A percentile compares a stretch with the other conserved stretches of the same genome.
These are phyloP conservation scores for Globisporangium solare DNA, from an alignment of 352 stramenopile species.

Conservation along the genomic window DNA sequence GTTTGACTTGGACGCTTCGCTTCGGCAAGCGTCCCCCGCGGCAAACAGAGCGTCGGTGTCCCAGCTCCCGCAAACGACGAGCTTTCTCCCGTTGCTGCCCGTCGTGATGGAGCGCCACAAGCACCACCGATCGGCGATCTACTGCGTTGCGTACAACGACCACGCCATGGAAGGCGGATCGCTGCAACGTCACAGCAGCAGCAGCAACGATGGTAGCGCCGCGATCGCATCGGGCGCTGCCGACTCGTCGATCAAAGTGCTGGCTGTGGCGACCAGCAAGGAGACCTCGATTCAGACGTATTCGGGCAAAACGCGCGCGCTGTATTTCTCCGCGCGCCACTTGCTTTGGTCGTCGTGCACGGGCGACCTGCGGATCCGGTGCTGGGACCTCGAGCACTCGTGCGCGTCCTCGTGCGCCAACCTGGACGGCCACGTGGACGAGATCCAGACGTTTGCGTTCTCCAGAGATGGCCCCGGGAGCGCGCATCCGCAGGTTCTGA, in stretches of 20 bases:
- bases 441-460: constrained; percentile 54
- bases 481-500: constrained; percentile 23
- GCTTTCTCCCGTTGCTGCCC: constrained; percentile 44
- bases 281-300: constrained; percentile 32
- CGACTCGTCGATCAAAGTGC: constrained; percentile 55
- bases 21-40: not conserved
- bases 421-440: constrained; percentile 59
- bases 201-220: not conserved
- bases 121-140: constrained; percentile 52
- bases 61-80: not conserved
- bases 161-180: too few relatives aligned
- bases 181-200: too few relatives aligned
- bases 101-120: constrained; percentile 55
- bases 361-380: constrained; percentile 39
- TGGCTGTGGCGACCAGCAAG: constrained; percentile 23
- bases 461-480: not conserved
- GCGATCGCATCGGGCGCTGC: constrained; percentile 56
- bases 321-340: constrained; percentile 34
- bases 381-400: constrained; percentile 40
- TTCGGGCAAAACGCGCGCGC: constrained; percentile 37
- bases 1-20: constrained; percentile 31
- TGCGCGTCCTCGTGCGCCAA: constrained; percentile 17
- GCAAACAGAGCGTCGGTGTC: not conserved
- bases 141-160: constrained; percentile 44
- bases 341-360: constrained; percentile 38